A percentile compares a stretch with the other conserved stretches of the same genome.
Evolutionary conservation across 2,329 filamentous ascomycete species (phyloP).

Genomic region (Catunica adiposa): DNA sequence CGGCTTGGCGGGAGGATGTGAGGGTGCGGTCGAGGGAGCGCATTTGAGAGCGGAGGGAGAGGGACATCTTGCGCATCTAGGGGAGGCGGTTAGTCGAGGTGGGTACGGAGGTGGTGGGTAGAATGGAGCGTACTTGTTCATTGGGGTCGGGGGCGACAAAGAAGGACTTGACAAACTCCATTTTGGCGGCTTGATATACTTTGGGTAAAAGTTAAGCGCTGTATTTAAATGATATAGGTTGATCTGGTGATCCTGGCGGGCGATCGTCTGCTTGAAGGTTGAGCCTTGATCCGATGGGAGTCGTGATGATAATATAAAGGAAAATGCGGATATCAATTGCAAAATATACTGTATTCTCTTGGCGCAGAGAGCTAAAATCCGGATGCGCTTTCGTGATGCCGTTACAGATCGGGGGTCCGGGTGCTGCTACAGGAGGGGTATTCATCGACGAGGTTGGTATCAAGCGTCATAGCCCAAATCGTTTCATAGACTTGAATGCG

Average conservation of each 20-base stretch:
- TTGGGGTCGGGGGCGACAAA: conserved; percentile 89
- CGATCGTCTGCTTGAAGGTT: too few species aligned
- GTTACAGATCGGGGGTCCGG: background rate
- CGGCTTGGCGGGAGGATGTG: conserved; percentile 55
- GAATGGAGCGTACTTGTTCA: conserved; percentile 49
- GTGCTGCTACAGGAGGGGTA: background rate
- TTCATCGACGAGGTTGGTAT: background rate
- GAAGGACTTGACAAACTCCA: conserved; percentile 76
- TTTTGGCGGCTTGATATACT: conserved; percentile 25
- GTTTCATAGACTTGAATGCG: background rate
- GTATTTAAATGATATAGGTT: too few species aligned
- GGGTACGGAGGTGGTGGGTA: background rate
- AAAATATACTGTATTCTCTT: background rate
- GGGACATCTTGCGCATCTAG: conserved; percentile 89
- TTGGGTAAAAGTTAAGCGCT: too few species aligned
- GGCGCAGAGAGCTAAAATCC: background rate
- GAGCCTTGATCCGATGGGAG: too few species aligned
- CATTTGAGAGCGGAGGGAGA: conserved; percentile 73
- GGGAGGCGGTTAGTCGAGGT: background rate
- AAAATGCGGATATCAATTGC: background rate
- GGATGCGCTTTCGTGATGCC: background rate
- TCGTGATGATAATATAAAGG: too few species aligned
- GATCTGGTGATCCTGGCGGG: too few species aligned
- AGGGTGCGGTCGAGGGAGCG: conserved; percentile 94
- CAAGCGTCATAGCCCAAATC: background rate